Percentiles rank a stretch among this genome's conserved stretches.
These are phyloP conservation scores for Stagonosporopsis cucurbitacearum DNA, from an alignment of 2,329 filamentous ascomycete species.

Conservation along the genomic window DNA sequence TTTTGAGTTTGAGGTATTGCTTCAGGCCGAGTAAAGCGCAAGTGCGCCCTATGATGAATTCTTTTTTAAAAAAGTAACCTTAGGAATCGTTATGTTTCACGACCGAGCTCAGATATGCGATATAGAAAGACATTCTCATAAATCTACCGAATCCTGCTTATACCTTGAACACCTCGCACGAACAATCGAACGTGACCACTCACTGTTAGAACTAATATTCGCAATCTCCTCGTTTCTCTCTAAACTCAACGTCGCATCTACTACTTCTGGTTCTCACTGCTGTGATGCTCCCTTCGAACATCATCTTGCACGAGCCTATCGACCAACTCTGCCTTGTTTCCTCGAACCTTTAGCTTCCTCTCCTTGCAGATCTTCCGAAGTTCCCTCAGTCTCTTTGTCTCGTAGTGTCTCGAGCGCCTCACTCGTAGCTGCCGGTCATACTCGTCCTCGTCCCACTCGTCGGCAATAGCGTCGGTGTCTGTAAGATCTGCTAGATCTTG, in stretches of 20 bases:
- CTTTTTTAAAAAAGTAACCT: no score
- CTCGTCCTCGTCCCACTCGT: constrained; percentile 10
- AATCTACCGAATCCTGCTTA: neutral
- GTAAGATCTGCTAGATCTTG: neutral
- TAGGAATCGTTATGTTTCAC: neutral
- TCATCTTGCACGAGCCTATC: neutral
- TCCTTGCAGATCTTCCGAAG: neutral
- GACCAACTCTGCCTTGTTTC: constrained; percentile 3
- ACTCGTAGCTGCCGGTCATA: constrained; percentile 7
- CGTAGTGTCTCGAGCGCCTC: neutral
- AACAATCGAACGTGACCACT: neutral
- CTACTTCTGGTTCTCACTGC: neutral
- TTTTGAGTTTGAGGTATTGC: constrained; percentile 48
- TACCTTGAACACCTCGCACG: neutral
- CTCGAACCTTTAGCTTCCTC: neutral
- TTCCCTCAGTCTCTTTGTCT: neutral
- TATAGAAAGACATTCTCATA: neutral
- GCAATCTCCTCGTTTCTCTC: neutral
- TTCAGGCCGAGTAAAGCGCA: constrained; percentile 20
- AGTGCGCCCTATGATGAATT: no score
- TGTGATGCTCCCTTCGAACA: constrained; percentile 1
- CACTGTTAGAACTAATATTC: neutral
- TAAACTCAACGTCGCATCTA: neutral
- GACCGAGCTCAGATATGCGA: neutral
- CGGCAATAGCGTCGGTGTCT: constrained; percentile 1